These are phyloP conservation scores for Plasmodium blacklocki DNA, from an alignment of 169 alveolate species.

Conservation along the genomic window DNA sequence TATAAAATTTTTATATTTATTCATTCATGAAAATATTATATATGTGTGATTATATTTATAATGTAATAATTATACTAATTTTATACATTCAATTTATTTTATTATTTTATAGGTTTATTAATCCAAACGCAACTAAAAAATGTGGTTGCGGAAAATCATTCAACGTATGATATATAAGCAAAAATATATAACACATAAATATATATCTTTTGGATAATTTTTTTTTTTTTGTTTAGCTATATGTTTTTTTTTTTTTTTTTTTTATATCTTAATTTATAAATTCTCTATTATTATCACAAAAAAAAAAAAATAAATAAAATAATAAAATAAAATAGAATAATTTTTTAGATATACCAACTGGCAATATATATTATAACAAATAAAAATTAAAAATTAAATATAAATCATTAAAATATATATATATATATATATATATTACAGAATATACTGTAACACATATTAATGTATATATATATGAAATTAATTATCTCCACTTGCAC, in stretches of 20 bases:
- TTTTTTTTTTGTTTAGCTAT: background rate
- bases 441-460: no score
- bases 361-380: background rate
- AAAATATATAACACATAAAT: background rate
- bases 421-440: no score
- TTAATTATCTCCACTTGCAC: constrained; percentile 92
- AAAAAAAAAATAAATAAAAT: constrained; percentile 22
- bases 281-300: constrained; percentile 32
- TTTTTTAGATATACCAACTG: constrained; percentile 2
- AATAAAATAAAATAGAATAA: constrained; percentile 12
- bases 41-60: no score
- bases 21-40: background rate
- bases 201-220: background rate
- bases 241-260: constrained; percentile 12
- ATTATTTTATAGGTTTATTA: constrained; percentile 64
- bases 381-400: constrained; percentile 16
- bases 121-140: constrained; percentile 77
- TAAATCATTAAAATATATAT: background rate
- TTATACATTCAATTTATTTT: background rate
- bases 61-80: no score
- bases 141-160: constrained; percentile 78
- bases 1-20: constrained; percentile 8
- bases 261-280: constrained; percentile 1
- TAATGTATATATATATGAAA: no score
- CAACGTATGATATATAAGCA: constrained; percentile 23